Percentiles rank a stretch among this genome's conserved stretches.
Evolutionary conservation across 2,329 filamentous ascomycete species (phyloP).

Genomic region (Mycosphaerella arachidis): DNA sequence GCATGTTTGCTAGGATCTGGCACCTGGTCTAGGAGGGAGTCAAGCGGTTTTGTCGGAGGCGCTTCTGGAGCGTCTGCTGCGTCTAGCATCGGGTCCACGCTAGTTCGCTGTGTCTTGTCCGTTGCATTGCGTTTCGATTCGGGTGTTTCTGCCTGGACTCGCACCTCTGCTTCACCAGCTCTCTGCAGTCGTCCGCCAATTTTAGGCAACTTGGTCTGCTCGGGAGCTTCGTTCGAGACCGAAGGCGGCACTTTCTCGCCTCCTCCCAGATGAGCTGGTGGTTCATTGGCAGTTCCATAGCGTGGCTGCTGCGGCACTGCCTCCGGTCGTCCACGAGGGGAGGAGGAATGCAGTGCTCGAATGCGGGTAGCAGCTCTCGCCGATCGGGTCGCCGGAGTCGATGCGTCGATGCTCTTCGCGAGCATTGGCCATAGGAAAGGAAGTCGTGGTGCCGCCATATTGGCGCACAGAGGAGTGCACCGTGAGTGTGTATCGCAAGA

Average conservation of each 20-base stretch:
- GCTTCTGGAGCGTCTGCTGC: slow-evolving; percentile 11
- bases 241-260: slow-evolving; percentile 23
- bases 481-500: background rate
- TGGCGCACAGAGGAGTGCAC: background rate
- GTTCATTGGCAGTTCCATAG: slow-evolving; percentile 48
- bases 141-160: slow-evolving; percentile 17
- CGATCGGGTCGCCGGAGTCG: slow-evolving; percentile 21
- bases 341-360: slow-evolving; percentile 32
- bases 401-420: slow-evolving; percentile 33
- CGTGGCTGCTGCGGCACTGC: slow-evolving; percentile 32
- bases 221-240: slow-evolving; percentile 7
- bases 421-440: slow-evolving; percentile 47
- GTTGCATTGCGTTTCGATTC: slow-evolving; percentile 5
- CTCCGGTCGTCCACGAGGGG: slow-evolving; percentile 31
- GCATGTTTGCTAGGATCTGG: slow-evolving; percentile 24
- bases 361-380: slow-evolving; percentile 24
- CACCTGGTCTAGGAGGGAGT: slow-evolving; percentile 28
- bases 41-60: slow-evolving; percentile 23
- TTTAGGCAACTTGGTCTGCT: slow-evolving; percentile 26
- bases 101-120: slow-evolving; percentile 13
- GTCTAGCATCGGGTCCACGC: slow-evolving; percentile 25
- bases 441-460: slow-evolving; percentile 43
- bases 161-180: slow-evolving; percentile 23
- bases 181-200: slow-evolving; percentile 30
- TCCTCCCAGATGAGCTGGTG: slow-evolving; percentile 36